These are phyloP conservation scores for Cercospora sp. DNA, from an alignment of 2,329 filamentous ascomycete genomes.

Conservation along the genomic window DNA sequence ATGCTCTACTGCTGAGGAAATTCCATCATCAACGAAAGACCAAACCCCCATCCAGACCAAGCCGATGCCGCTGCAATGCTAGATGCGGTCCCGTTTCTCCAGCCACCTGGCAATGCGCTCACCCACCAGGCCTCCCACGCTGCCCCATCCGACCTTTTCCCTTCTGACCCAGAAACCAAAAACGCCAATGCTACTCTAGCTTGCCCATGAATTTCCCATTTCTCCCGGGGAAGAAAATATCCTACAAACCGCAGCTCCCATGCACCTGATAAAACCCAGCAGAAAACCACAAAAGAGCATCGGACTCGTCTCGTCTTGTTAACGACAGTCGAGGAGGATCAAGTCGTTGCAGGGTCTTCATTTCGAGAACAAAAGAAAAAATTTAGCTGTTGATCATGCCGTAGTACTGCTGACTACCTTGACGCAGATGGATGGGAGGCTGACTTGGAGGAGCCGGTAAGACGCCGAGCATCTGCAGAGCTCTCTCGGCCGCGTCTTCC, in stretches of 20 bases:
- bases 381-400: conserved; percentile 25
- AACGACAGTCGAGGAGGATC: neutral
- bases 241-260: conserved; percentile 12
- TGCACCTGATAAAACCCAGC: neutral
- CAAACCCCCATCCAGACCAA: neutral
- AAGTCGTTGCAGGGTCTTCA: conserved; percentile 3
- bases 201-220: neutral
- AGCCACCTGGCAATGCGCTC: conserved; percentile 14
- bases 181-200: conserved; percentile 5
- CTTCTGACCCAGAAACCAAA: neutral
- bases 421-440: conserved; percentile 27
- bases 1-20: neutral
- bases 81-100: conserved; percentile 6
- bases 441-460: conserved; percentile 29
- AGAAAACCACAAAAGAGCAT: neutral
- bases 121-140: conserved; percentile 1
- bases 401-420: conserved; percentile 30
- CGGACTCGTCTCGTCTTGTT: neutral
- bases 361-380: neutral
- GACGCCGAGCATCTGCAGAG: conserved; percentile 58
- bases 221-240: conserved; percentile 10
- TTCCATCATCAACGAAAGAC: conserved; percentile 1
- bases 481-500: conserved; percentile 88
- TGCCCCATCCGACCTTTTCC: neutral
- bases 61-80: conserved; percentile 8